Evolutionary conservation across 441 rosid species (phyloP), one percentile per base, ranked within the genome.

Genomic region (Jatropha multifida): DNA sequence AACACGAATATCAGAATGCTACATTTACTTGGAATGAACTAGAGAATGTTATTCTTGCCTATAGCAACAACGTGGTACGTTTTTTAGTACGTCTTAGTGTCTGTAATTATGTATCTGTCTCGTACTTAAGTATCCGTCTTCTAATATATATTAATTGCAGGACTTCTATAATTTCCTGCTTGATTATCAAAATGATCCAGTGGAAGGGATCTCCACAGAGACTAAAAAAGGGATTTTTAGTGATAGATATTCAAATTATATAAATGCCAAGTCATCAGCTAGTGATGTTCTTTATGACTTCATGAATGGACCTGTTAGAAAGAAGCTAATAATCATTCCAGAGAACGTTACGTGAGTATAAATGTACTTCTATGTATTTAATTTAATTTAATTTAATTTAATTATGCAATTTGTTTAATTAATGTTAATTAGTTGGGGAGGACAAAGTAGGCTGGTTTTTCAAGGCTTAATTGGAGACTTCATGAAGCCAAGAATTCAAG

Each of bases 401-500:
- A 13, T 17, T 65, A 3, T 12, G 11, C 7, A 49, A 9, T 62
- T 26, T 69, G 23, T 2, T 12, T 13, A 8, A 17, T 23, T 64
- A 15, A 17, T 68, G 3, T 42, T 65, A 2, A 37, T 38, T 61
- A 86, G 89, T 52, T 86, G 87, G 85, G 82, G 71, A 51, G 82
- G 76, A 40, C 87, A 84, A 74, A 23, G 15, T 0, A 12, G 38
- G 0, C n/a, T 61, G 38, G 85, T 86, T 54, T 80, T 78, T 52
- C 13, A 48, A 5, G 76, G 74, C 40, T 38, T 84, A 72, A 2
- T 4, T 6, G 87, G 78, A 3, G 86, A 86, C 49, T 83, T 86
- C 77, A 86, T 86, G 86, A 82, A 72, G 69, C 86, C 89, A 2
- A 83, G 85, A 76, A 86, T 86, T 23, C 56, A 72, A 15, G 87